phyloP scores from a whole-genome alignment of 1,284 basidiomycete species.

The Trametes sp. region DNA sequence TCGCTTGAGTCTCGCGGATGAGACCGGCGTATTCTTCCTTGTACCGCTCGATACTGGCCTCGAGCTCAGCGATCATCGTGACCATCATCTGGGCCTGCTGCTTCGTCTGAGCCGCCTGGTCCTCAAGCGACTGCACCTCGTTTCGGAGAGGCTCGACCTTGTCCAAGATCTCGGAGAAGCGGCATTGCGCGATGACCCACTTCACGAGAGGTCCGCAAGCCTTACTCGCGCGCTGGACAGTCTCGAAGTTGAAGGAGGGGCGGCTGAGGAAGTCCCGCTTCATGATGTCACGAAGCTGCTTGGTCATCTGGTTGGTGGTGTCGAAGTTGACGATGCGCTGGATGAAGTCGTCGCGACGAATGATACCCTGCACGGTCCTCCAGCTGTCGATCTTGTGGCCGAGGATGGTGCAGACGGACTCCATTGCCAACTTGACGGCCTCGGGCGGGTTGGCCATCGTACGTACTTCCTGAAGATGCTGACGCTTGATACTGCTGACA shows the following conservation, averaged over 20 bases:
- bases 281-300: slow-evolving; percentile 89
- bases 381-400: slow-evolving; percentile 98
- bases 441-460: slow-evolving; percentile 99
- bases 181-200: slow-evolving; percentile 98
- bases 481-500: slow-evolving; percentile 97
- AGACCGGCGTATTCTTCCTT: slow-evolving; percentile 98
- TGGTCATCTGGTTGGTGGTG: slow-evolving; percentile 91
- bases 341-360: slow-evolving; percentile 98
- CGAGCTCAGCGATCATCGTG: slow-evolving; percentile 92
- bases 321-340: slow-evolving; percentile 97
- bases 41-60: slow-evolving; percentile 92
- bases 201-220: slow-evolving; percentile 99
- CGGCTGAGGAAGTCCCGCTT: slow-evolving; percentile 93
- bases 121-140: slow-evolving; percentile 93
- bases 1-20: slow-evolving; percentile 97
- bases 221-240: slow-evolving; percentile 93
- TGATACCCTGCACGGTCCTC: slow-evolving; percentile 96
- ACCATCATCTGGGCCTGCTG: slow-evolving; percentile 91
- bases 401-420: slow-evolving; percentile 97
- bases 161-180: slow-evolving; percentile 98
- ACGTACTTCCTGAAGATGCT: slow-evolving; percentile 97
- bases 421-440: slow-evolving; percentile 98
- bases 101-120: slow-evolving; percentile 92
- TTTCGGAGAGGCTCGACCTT: slow-evolving; percentile 96
- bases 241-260: slow-evolving; percentile 95